Base-by-base conservation (phyloP, 177 flowering plant genomes). In the Vitis hybrid region DNA sequence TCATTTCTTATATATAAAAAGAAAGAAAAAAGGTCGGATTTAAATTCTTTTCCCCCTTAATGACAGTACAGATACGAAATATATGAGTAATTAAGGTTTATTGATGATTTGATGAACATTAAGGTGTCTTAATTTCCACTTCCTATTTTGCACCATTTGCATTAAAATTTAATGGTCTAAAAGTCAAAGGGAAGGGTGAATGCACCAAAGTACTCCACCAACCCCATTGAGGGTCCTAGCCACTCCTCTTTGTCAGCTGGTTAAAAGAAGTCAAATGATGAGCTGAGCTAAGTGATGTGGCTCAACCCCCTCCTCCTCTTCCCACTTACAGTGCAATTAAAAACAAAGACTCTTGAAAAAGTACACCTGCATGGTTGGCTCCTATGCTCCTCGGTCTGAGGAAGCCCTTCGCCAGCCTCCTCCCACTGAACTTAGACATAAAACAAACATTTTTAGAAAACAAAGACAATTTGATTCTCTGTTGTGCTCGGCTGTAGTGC, bases 401-500 rank as follows among this genome's bases (percentile, higher is more conserved):
- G 62, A 67, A 14, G 29, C 1, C n/a, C 19, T 12, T 33, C 7
- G 7, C 45, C 45, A 33, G 45, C 45, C 7, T 33, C 45, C 45
- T 22, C 26, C 45, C 45, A 33, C 45, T 33, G 45, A 33, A 33
- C 45, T 33, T 33, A 33, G 45, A 33, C 45, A 33, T 5, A 33
- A 22, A 33, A 33, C 45, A 33, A 33, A 33, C 45, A 33, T 33
- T 4, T 33, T 33, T 33, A 33, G 45, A 33, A 33, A 33, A 33
- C 45, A 33, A 33, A 33, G 45, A 33, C 1, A 33, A 33, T 33
- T 33, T 33, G 45, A 33, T 33, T 33, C 45, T 33, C 45, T 33
- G 45, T 53, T 53, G 56, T 15, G 56, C 56, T 53, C 10, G 56
- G 56, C 56, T 53, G 56, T 53, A 53, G 56, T 53, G 56, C 55